Percentiles rank a stretch among this genome's conserved stretches.
Conservation (phyloP, 306 rosid species). For the Bauhinia variegata region DNA sequence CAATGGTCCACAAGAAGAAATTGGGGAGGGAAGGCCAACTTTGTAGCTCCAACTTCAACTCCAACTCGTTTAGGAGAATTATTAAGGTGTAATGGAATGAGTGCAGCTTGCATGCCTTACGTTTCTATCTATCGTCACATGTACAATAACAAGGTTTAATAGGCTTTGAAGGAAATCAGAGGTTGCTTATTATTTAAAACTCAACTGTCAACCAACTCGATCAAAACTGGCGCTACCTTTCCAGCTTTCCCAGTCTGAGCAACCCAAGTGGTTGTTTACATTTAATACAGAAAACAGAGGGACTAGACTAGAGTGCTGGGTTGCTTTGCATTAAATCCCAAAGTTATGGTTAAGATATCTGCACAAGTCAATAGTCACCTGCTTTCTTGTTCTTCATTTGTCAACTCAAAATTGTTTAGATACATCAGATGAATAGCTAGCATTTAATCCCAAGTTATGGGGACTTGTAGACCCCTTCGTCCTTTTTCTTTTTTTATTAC, state of each 20-base stretch:
- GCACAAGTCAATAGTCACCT: conserved; percentile 25
- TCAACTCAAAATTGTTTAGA: not conserved
- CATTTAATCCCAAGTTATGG: not conserved
- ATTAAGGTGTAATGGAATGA: too few relatives aligned
- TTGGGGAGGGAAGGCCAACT: too few relatives aligned
- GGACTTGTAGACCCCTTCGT: not conserved
- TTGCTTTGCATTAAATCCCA: conserved; percentile 39
- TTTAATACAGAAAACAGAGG: conserved; percentile 37
- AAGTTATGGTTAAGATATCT: conserved; percentile 29
- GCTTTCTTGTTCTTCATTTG: conserved; percentile 3
- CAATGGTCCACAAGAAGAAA: too few relatives aligned
- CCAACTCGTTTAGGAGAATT: too few relatives aligned
- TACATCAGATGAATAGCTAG: not conserved
- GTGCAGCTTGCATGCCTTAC: too few relatives aligned
- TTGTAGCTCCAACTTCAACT: too few relatives aligned
- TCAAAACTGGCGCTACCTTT: too few relatives aligned
- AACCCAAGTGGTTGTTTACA: conserved; percentile 40
- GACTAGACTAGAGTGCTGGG: not conserved
- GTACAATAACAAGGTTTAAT: too few relatives aligned
- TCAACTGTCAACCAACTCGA: too few relatives aligned
- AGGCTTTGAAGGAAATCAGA: too few relatives aligned
- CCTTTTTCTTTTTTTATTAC: not conserved
- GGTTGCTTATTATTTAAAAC: too few relatives aligned
- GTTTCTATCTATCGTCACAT: too few relatives aligned
- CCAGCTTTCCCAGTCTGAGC: conserved; percentile 9